Evolutionary conservation across 2,329 filamentous ascomycete species (phyloP), one percentile per base, ranked within the genome.

Genomic region (Penicillium palitans): DNA sequence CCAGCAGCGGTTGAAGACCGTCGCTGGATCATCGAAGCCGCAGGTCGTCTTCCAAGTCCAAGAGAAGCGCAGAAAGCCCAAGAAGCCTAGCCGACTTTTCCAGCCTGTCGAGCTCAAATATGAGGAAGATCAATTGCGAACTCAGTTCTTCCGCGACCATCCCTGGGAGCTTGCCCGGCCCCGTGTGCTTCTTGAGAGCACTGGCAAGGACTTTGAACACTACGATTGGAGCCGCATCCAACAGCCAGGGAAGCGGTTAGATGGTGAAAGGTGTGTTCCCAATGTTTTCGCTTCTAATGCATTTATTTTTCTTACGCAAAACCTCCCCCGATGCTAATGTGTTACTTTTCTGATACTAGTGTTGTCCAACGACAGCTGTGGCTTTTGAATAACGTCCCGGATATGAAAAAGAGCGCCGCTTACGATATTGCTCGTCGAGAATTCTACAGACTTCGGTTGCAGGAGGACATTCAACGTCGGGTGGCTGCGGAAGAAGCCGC

Each of bases 151-250:
- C 80, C 86, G 83, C 70, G 93, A 99, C 75, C 95, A 99, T 74
- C 95, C 95, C 6, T 99, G 95, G 95, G 95, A 99, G 78, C 80
- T 99, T 71, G 95, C 95, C 19, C 84, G 93, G 62, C 95, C 95
- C 55, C 84, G 91, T 66, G 82, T 96, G 58, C 81, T 99, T 47
- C 79, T 98, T 10, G 95, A 99, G 78, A 81, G 87, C 66, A 89
- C 93, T 69, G 95, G 95, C 53, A 90, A 89, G 72, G 93, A 99
- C 71, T 81, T 85, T 52, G 85, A 88, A 73, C 81, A 78, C 55
- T 87, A 86, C 68, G 86, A 97, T 75, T 98, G 93, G 93, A 90
- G 88, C 66, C 87, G 76, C 68, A 75, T 96, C 66, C 80, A 83
- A 67, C 95, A 98, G 78, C 83, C 82, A 6, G 90, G 88, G 37